A percentile compares a stretch with the other conserved stretches of the same genome.
Conservation (phyloP, 108 stramenopile genomes). For the Pseudonitzschia delicatissima region DNA sequence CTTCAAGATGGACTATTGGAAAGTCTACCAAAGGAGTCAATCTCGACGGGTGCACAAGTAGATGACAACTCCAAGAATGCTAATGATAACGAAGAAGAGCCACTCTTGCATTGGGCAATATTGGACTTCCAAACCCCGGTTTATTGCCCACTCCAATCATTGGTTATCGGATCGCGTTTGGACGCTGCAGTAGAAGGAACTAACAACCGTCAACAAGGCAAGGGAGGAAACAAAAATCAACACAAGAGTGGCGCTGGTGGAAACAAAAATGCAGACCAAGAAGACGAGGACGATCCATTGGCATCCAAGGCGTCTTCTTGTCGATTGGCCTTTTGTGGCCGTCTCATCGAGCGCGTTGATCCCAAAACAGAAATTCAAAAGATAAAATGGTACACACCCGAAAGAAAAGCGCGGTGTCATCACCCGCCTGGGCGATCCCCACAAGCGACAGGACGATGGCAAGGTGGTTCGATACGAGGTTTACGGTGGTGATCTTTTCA, state of each 20-base stretch:
- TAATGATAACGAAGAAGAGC: constrained; percentile 15
- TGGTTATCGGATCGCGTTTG: constrained; percentile 91
- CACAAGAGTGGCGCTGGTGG: not conserved
- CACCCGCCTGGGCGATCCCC: constrained; percentile 73
- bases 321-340: constrained; percentile 91
- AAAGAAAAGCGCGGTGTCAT: constrained; percentile 73
- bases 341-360: constrained; percentile 64
- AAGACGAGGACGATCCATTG: not conserved
- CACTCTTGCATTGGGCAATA: constrained; percentile 87
- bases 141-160: constrained; percentile 78
- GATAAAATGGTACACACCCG: constrained; percentile 68
- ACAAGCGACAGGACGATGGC: constrained; percentile 62
- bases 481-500: constrained; percentile 83
- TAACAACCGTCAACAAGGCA: constrained; percentile 13
- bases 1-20: constrained; percentile 80
- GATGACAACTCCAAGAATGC: constrained; percentile 15
- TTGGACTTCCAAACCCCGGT: constrained; percentile 90
- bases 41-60: not conserved
- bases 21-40: constrained; percentile 28
- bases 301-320: constrained; percentile 52
- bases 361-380: constrained; percentile 14
- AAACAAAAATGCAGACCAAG: not conserved
- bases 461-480: constrained; percentile 81
- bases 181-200: constrained; percentile 71
- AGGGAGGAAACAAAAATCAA: not conserved